Conservation (phyloP, 495 filamentous ascomycete genomes). For the Lentithecium fluviatile region DNA sequence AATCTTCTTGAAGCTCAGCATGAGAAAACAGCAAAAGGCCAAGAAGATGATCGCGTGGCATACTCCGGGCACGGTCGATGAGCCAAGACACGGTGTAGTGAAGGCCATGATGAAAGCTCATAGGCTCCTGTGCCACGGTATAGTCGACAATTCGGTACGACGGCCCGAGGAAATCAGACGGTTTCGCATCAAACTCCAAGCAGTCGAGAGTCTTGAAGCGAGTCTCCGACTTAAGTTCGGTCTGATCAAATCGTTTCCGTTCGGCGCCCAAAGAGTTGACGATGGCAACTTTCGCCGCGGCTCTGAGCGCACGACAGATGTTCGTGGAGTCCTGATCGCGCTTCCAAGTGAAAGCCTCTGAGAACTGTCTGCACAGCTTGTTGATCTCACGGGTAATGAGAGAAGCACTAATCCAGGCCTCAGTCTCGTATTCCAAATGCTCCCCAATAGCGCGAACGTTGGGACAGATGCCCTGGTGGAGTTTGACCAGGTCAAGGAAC, state of each 20-base stretch:
- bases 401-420: conserved; percentile 95
- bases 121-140: conserved; percentile 78
- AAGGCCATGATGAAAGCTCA: conserved; percentile 96
- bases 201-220: conserved; percentile 72
- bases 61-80: conserved; percentile 79
- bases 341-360: conserved; percentile 74
- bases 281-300: conserved; percentile 73
- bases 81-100: conserved; percentile 99
- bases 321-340: conserved; percentile 55
- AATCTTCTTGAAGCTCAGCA: conserved; percentile 59
- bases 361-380: conserved; percentile 79
- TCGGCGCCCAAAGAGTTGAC: conserved; percentile 87
- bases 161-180: conserved; percentile 31
- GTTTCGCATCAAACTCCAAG: conserved; percentile 74
- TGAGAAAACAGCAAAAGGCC: conserved; percentile 62
- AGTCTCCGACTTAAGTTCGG: conserved; percentile 82
- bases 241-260: conserved; percentile 76
- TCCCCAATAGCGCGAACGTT: conserved; percentile 89
- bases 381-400: conserved; percentile 95
- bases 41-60: conserved; percentile 64
- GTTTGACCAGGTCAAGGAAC: conserved; percentile 90
- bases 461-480: conserved; percentile 95
- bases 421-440: conserved; percentile 96
- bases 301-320: conserved; percentile 70
- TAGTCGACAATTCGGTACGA: conserved; percentile 74